Evolutionary conservation across 352 stramenopile species (phyloP).

Genomic region (Saprolegnia diclina): DNA sequence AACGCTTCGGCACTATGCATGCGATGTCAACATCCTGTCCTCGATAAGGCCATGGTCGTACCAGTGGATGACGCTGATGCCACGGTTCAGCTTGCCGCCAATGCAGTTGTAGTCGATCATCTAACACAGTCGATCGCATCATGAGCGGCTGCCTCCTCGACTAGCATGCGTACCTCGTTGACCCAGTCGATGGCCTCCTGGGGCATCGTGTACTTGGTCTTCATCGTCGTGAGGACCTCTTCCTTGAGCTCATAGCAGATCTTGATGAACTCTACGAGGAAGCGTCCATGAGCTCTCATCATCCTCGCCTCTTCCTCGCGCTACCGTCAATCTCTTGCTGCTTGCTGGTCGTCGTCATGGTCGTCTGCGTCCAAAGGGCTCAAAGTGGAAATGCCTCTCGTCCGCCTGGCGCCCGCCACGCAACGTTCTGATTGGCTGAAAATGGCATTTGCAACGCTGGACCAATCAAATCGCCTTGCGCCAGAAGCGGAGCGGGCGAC

Average conservation of each 20-base stretch:
- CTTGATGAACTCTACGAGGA: slow-evolving; percentile 63
- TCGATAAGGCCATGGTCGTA: slow-evolving; percentile 21
- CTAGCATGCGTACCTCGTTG: slow-evolving; percentile 33
- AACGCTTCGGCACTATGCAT: slow-evolving; percentile 54
- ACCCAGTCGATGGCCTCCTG: slow-evolving; percentile 78
- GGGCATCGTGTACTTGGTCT: slow-evolving; percentile 58
- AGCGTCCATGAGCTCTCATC: not conserved
- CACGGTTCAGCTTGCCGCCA: slow-evolving; percentile 97
- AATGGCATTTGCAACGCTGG: not conserved
- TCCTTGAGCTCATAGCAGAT: slow-evolving; percentile 68
- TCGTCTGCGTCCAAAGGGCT: not conserved
- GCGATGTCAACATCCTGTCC: slow-evolving; percentile 1
- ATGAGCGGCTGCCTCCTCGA: slow-evolving; percentile 20
- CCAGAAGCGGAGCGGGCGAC: not conserved
- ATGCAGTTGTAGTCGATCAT: slow-evolving; percentile 96
- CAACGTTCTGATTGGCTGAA: not conserved
- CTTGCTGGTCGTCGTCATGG: slow-evolving; percentile 7
- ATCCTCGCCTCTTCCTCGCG: not conserved
- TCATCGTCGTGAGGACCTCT: slow-evolving; percentile 65
- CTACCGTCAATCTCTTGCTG: slow-evolving; percentile 9
- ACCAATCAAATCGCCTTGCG: not conserved
- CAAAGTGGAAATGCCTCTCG: slow-evolving; percentile 1
- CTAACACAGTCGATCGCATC: slow-evolving; percentile 34
- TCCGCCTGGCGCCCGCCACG: not conserved
- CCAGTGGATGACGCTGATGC: slow-evolving; percentile 93